Conservation (phyloP, 2,329 filamentous ascomycete genomes). For the Mariannaea sp. region DNA sequence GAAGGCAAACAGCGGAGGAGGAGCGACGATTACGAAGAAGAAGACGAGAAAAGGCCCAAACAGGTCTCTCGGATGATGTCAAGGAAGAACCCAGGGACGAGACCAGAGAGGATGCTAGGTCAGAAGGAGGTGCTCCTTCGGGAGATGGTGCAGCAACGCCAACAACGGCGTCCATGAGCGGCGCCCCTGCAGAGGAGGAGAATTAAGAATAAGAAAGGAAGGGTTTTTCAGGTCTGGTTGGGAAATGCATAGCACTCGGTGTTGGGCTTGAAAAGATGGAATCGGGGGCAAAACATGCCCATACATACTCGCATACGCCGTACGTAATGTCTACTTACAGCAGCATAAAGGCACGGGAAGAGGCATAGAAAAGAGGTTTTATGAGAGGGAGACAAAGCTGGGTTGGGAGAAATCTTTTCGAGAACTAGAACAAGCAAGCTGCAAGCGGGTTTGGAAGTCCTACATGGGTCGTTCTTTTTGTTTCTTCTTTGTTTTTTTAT, state of each 20-base stretch:
- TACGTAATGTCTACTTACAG: conserved; percentile 47
- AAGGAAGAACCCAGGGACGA: conserved; percentile 33
- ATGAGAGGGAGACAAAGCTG: conserved; percentile 16
- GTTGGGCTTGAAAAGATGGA: conserved; percentile 27
- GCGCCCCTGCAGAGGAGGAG: conserved; percentile 22
- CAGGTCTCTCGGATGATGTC: conserved; percentile 40
- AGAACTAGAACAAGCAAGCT: conserved; percentile 14
- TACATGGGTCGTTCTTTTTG: conserved; percentile 1
- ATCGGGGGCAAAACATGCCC: conserved; percentile 15
- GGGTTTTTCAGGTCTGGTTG: conserved; percentile 24
- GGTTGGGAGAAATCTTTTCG: conserved; percentile 11
- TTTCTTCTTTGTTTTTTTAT: too few relatives aligned
- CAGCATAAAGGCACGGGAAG: conserved; percentile 30
- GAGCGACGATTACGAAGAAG: conserved; percentile 72
- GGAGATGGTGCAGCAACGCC: conserved; percentile 31
- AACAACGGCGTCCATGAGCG: conserved; percentile 24
- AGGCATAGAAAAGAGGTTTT: conserved; percentile 18
- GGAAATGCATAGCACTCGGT: conserved; percentile 32
- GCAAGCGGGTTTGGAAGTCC: conserved; percentile 17
- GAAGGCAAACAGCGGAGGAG: conserved; percentile 77
- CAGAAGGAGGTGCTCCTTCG: conserved; percentile 17
- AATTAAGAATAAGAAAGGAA: conserved; percentile 26
- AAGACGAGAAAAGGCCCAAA: conserved; percentile 64
- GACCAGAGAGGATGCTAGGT: conserved; percentile 24
- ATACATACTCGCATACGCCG: conserved; percentile 37